These are phyloP conservation scores for Tieghemostelium lacteum DNA, from an alignment of 78 protist species.

Conservation along the genomic window DNA sequence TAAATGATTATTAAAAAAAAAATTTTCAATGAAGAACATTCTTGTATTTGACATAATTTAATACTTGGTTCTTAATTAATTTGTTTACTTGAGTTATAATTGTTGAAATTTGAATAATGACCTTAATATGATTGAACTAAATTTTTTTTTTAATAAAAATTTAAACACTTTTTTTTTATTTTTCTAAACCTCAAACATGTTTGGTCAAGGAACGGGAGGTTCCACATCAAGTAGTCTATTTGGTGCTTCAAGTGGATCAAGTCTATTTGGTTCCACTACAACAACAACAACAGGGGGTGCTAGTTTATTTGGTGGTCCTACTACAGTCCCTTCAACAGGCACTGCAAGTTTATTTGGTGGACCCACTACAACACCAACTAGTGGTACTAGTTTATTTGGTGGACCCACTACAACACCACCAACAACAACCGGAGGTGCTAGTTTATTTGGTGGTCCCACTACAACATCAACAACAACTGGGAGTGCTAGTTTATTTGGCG, in stretches of 20 bases:
- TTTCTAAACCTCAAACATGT: no score
- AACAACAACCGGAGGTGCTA: background rate
- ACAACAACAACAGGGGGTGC: background rate
- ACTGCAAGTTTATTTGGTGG: constrained; percentile 35
- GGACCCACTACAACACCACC: background rate
- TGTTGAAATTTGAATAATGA: no score
- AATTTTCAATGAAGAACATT: no score
- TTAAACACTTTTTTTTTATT: no score
- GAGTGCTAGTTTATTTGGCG: background rate
- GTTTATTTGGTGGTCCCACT: constrained; percentile 25
- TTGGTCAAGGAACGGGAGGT: no score
- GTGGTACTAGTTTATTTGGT: background rate
- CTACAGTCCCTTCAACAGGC: background rate
- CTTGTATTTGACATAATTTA: no score
- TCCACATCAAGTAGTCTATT: constrained; percentile 12
- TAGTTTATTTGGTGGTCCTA: background rate
- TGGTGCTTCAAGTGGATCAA: constrained; percentile 8
- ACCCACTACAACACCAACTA: background rate
- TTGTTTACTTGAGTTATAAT: no score
- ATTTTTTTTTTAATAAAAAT: no score
- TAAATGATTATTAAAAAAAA: no score
- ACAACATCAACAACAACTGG: background rate
- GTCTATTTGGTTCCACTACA: background rate
- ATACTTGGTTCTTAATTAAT: no score
- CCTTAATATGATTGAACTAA: no score